phyloP scores from a whole-genome alignment of 2,329 filamentous ascomycete genomes.

The Shiraia bambusicola region DNA sequence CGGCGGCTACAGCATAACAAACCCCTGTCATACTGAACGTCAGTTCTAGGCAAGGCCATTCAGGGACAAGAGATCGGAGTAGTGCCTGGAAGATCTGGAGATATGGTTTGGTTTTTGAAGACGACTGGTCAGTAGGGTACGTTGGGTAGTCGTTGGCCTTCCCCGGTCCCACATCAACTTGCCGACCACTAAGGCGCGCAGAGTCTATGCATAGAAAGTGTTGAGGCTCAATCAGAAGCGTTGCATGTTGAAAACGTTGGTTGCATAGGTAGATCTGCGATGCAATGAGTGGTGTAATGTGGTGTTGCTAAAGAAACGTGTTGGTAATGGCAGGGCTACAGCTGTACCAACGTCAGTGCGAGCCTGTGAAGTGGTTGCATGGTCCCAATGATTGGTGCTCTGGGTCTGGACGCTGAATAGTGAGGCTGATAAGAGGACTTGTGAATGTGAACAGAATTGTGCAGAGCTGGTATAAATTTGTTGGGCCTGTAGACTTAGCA shows the following conservation, averaged over 20 bases:
- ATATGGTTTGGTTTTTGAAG: slow-evolving; percentile 22
- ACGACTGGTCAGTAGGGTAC: slow-evolving; percentile 32
- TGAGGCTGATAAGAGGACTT: neutral
- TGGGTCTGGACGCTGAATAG: neutral
- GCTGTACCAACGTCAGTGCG: slow-evolving; percentile 22
- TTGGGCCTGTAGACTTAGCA: no score
- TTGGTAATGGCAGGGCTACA: slow-evolving; percentile 24
- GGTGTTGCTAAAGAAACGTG: slow-evolving; percentile 29
- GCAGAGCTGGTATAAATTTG: neutral
- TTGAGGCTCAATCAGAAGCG: slow-evolving; percentile 42
- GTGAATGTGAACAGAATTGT: neutral
- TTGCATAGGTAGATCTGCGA: slow-evolving; percentile 11
- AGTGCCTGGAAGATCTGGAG: slow-evolving; percentile 24
- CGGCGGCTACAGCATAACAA: slow-evolving; percentile 40
- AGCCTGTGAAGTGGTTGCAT: slow-evolving; percentile 5
- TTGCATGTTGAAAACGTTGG: slow-evolving; percentile 15
- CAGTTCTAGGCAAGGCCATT: slow-evolving; percentile 33
- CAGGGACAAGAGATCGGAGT: slow-evolving; percentile 16
- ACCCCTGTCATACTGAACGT: slow-evolving; percentile 19
- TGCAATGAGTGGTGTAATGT: slow-evolving; percentile 23
- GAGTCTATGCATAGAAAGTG: slow-evolving; percentile 40
- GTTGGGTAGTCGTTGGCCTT: slow-evolving; percentile 31
- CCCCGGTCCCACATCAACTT: slow-evolving; percentile 36
- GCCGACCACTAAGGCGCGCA: slow-evolving; percentile 42
- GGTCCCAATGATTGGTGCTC: slow-evolving; percentile 7